Base-by-base conservation (phyloP, 2,329 filamentous ascomycete genomes). In the Corinectria fuckeliana region DNA sequence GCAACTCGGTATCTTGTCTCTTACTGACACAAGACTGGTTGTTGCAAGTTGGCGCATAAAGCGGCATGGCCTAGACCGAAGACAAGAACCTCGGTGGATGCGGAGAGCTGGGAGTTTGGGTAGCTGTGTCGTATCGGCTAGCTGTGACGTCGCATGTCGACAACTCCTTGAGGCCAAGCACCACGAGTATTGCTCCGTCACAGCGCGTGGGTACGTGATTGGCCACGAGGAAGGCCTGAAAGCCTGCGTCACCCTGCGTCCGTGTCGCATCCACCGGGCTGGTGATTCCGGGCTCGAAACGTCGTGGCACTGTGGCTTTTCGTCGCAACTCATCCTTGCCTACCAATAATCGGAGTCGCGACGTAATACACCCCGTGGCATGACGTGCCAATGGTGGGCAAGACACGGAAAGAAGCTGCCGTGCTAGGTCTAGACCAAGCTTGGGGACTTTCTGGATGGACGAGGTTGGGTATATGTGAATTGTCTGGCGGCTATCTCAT, bases 61-160 rank as follows among this genome's bases (percentile, higher is more conserved):
- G 55, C 41, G 36, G 32, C 55, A 48, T 34, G 18, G 32, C 26
- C 16, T 23, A 34, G 21, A 41, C 23, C 23, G n/a, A 45, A 48
- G 41, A 51, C 39, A 47, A 32, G 39, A 50, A 41, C n/a, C 26
- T 36, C 14, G 10, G 20, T 8, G 25, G 44, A 16, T 14, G 52
- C 5, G 51, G 14, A 23, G 26, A 50, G 45, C 49, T 47, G 39
- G 20, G 28, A 23, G 38, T 18, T 39, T 47, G 36, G 45, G 30
- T 28, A 47, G 45, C 28, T 45, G 45, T 32, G 6, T 54, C 45
- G 45, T 18, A 3, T 54, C 50, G 45, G 44, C 45, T 50, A 59
- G 56, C 44, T 59, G 50, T 50, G 56, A 59, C 56, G 56, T 59
- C 56, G 50, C 56, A 59, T 21, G 16, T 59, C 56, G 23, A 42